Conservation (phyloP, 371 early-diverging fungal species). For the Lichtheimia ornata region DNA sequence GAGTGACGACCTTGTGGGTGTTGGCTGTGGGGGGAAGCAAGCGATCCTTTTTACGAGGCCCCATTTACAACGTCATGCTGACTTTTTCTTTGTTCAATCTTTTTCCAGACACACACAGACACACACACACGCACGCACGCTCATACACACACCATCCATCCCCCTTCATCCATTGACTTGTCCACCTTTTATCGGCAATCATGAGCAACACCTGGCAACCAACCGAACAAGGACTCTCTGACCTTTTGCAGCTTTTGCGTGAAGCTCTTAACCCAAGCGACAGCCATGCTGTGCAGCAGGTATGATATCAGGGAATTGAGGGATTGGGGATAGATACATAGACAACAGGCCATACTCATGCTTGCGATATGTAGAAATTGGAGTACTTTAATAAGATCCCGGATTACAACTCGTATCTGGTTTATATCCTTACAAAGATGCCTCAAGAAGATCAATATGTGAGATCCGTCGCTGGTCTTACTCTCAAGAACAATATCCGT, state of each 20-base stretch:
- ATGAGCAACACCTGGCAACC: conserved; percentile 53
- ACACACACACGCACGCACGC: background rate
- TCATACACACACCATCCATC: background rate
- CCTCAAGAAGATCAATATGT: conserved; percentile 61
- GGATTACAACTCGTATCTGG: conserved; percentile 89
- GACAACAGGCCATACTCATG: background rate
- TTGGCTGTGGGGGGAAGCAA: too few relatives aligned
- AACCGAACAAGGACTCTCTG: conserved; percentile 50
- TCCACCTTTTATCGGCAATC: background rate
- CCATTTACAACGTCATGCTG: too few relatives aligned
- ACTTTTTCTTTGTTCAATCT: too few relatives aligned
- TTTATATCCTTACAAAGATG: conserved; percentile 80
- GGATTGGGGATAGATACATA: background rate
- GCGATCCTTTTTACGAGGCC: too few relatives aligned
- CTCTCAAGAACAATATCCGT: conserved; percentile 86
- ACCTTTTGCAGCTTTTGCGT: conserved; percentile 46
- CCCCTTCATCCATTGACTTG: background rate
- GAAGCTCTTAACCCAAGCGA: conserved; percentile 50
- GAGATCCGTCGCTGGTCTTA: conserved; percentile 86
- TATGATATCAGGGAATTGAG: conserved; percentile 13
- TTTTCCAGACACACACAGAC: too few relatives aligned
- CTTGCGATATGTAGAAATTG: conserved; percentile 62
- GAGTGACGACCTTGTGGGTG: too few relatives aligned
- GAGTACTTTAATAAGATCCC: conserved; percentile 83
- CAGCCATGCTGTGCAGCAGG: conserved; percentile 46